Evolutionary conservation across 2,329 filamentous ascomycete species (phyloP), one percentile per base, ranked within the genome.

Genomic region (Elsinoe necatrix): DNA sequence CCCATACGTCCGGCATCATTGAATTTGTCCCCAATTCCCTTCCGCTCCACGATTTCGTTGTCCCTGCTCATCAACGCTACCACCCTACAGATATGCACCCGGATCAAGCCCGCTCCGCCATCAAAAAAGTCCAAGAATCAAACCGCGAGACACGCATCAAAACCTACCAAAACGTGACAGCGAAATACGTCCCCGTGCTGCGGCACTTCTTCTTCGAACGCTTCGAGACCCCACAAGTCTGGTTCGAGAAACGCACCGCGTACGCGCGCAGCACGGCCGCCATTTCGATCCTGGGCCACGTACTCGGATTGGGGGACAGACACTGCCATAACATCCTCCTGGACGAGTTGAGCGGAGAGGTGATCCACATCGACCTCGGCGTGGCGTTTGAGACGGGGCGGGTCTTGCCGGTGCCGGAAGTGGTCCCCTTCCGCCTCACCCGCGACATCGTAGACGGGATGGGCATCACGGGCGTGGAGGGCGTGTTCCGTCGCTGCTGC

Each of bases 281-380:
- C 3, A 92, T 97, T 58, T 96, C 90, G 0, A 96, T 98, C 65
- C 82, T 98, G 0, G 93, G 93, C 1, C 88, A 96, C 68, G 84
- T 97, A 0, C 81, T 98, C 0, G 93, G 95, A 1, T 80, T 98
- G 0, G 93, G 93, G 8, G 93, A 98, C 71, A 81, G 93, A 1
- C 93, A 98, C 71, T 91, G 90, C 1, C 92, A 98, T 74, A 98
- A 98, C 68, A 98, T 98, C 62, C 79, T 98, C 12, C 80, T 98
- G 0, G 93, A 98, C 68, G 82, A 86, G 59, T 85, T 86, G 65
- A 95, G 85, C 1, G 93, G 93, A 9, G 93, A 98, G 71, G 90
- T 91, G 0, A 89, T 98, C 1, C 93, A 98, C 69, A 98, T 98
- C 63, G 93, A 98, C 68, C 79, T 99, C 0, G 93, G 95, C 45